Base-by-base conservation (phyloP, 2,329 filamentous ascomycete genomes). In the Metarhizium rileyi region DNA sequence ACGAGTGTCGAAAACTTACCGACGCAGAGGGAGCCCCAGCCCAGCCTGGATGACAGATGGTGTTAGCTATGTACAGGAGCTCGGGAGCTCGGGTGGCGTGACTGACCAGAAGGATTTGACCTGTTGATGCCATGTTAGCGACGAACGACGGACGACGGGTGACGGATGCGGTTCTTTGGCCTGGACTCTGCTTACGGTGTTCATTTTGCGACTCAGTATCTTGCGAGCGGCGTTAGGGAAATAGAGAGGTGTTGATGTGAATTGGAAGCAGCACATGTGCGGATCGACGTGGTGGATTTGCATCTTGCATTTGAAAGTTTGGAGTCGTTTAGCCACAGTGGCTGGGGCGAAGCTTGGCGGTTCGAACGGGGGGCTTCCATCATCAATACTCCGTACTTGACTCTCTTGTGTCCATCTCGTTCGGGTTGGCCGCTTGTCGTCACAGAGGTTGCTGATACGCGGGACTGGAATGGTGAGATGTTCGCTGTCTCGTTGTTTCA, bases 1-100 rank as follows among this genome's bases (percentile, higher is more conserved):
- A 41, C 28, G 22, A 28, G 9, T n/a, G 25, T 18, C 3, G n/a
- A 20, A 48, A 46, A 20, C 81, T 52, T 79, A 90, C 86, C 90
- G 59, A 86, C 76, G 64, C 90, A 93, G 49, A 97, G 79, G 46
- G 89, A 79, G 59, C 87, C 90, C 93, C 89, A 96, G 63, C 93
- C 93, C 63, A 91, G 73, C 87, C 90, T 95, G 57, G n/a, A 28
- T n/a, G 43, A 35, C 23, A 52, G 48, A 52, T 40, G 44, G 47
- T 36, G 43, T 50, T 46, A 54, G n/a, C 26, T 38, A 30, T 10
- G 36, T 10, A 14, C 14, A 2, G 22, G 23, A 38, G 20, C 8
- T 44, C 23, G 12, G 7, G 4, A 42, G 23, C 12, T 36, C 5
- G 30, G 18, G 26, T n/a, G 46, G 25, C 33, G 10, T n/a, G 47